These are phyloP conservation scores for Phragmites australis DNA, from an alignment of 176 grass and related monocot species.

Conservation along the genomic window DNA sequence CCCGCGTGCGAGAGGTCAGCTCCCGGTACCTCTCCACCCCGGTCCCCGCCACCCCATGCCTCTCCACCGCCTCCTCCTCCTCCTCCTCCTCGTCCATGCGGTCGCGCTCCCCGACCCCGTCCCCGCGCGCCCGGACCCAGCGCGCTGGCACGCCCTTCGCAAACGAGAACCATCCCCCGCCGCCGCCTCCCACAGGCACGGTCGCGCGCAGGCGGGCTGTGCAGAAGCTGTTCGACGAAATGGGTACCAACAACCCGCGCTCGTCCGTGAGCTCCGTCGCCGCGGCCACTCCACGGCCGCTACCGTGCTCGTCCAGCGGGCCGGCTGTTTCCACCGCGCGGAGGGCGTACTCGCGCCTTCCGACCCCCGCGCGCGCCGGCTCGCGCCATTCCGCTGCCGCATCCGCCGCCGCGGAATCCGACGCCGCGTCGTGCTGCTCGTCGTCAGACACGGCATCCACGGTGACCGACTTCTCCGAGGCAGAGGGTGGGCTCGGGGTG, in stretches of 20 bases:
- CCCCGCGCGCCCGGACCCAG: constrained; percentile 33
- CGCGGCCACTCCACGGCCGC: constrained; percentile 11
- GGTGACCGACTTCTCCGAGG: constrained; percentile 53
- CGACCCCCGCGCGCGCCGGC: constrained; percentile 49
- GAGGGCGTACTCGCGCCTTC: constrained; percentile 41
- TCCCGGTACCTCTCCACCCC: constrained; percentile 82
- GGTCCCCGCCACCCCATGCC: constrained; percentile 36
- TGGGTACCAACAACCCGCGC: constrained; percentile 6
- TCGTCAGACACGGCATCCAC: constrained; percentile 52
- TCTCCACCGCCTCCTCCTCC: constrained; percentile 23
- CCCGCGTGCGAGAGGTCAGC: constrained; percentile 69
- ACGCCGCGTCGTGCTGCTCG: constrained; percentile 38
- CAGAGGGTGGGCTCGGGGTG: constrained; percentile 23
- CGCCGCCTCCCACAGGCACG: constrained; percentile 28
- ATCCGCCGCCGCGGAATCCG: background rate
- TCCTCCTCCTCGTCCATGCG: constrained; percentile 39
- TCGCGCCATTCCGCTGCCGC: constrained; percentile 31
- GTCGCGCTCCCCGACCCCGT: constrained; percentile 35
- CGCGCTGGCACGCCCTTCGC: constrained; percentile 45
- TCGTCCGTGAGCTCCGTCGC: background rate
- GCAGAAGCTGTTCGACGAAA: constrained; percentile 75
- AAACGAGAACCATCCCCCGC: constrained; percentile 72
- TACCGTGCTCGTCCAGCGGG: constrained; percentile 37
- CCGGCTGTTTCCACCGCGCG: background rate
- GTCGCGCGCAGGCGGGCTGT: constrained; percentile 52